Evolutionary conservation across 257 asterid genomes (phyloP), one percentile per base, ranked within the genome.

Genomic region (Solanum raphanifolium): DNA sequence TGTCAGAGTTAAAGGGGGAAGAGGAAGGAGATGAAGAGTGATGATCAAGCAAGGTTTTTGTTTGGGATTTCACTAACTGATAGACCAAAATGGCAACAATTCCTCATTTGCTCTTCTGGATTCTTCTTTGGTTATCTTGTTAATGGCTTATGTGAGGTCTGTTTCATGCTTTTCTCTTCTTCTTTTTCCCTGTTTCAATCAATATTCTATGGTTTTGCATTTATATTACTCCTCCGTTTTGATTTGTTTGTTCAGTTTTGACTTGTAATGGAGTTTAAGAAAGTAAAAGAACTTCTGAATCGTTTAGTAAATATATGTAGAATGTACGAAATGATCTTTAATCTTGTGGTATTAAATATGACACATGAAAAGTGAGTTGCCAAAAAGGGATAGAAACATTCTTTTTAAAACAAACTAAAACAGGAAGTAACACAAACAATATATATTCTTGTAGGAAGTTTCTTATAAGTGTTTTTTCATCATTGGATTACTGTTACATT

Each of bases 91-190:
- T 96, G 98, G 98, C 95, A 95, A 46, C 98, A 94, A 91, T 96
- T 96, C 90, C 88, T 96, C 68, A 93, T 96, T 43, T 96, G 98
- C 83, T 94, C 98, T 23, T 92, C 98, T 75, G 99, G 98, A 1
- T 96, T 94, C 92, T 96, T 96, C 93, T 96, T 94, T 86, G 99
- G 99, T 62, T 96, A 95, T 74, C 98, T 96, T 29, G 96, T 96
- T 88, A 96, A 96, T 92, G 99, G 98, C 72, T 83, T 95, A 66
- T 96, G 99, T n/a, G 99, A 96, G 98, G 99, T 95, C 38, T 74
- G 46, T 90, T 79, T 13, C 29, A n/a, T 18, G 12, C n/a, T 76
- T 76, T 27, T 0, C 48, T 15, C 23, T 7, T 6, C 62, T 12
- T 21, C 2, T 38, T 52, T 55, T 10, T 13, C 32, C 48, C 4